Conservation (phyloP, 2,329 filamentous ascomycete genomes). For the Nannizzia gypsea region DNA sequence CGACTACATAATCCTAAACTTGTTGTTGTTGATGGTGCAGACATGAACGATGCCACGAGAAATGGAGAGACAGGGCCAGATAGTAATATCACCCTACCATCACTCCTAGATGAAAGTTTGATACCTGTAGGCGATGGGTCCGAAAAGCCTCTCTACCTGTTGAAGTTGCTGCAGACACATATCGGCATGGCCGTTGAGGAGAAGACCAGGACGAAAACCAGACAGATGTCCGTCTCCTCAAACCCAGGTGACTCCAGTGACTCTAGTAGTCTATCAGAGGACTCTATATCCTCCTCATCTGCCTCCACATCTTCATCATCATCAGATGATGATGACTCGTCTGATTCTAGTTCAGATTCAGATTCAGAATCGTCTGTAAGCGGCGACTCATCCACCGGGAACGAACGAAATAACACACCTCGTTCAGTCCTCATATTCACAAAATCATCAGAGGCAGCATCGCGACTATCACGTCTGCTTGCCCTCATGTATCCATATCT, state of each 20-base stretch:
- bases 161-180: slow-evolving; percentile 53
- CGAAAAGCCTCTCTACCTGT: slow-evolving; percentile 72
- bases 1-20: slow-evolving; percentile 62
- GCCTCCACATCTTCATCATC: slow-evolving; percentile 10
- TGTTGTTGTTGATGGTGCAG: slow-evolving; percentile 56
- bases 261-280: slow-evolving; percentile 24
- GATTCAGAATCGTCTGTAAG: slow-evolving; percentile 12
- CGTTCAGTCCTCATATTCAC: slow-evolving; percentile 64
- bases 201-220: background rate
- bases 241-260: slow-evolving; percentile 15
- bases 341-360: slow-evolving; percentile 22
- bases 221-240: background rate
- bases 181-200: slow-evolving; percentile 18
- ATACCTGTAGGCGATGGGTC: slow-evolving; percentile 57
- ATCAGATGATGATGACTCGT: slow-evolving; percentile 20
- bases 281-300: slow-evolving; percentile 20
- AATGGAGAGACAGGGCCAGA: slow-evolving; percentile 10
- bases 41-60: slow-evolving; percentile 16
- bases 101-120: slow-evolving; percentile 51
- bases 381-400: slow-evolving; percentile 14
- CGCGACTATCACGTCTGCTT: slow-evolving; percentile 74
- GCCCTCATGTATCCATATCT: slow-evolving; percentile 52
- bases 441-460: slow-evolving; percentile 75
- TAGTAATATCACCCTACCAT: slow-evolving; percentile 40
- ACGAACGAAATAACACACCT: slow-evolving; percentile 26